phyloP scores from a whole-genome alignment of 495 filamentous ascomycete species.

The Pyronema omphalodes region DNA sequence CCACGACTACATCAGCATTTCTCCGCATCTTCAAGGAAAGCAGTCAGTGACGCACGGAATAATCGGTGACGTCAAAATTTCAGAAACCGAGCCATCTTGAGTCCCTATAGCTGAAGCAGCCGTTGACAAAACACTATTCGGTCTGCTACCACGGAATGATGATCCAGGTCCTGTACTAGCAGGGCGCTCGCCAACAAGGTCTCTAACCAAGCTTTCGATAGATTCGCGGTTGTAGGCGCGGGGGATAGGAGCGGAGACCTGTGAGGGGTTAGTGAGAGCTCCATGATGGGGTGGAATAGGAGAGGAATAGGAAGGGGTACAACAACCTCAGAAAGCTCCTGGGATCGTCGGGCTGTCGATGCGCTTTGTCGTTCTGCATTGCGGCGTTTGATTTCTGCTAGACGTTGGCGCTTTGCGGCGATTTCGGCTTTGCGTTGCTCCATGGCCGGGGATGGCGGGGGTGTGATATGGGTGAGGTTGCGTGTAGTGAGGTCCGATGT shows the following conservation, averaged over 20 bases:
- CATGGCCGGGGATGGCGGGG: constrained; percentile 27
- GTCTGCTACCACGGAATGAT: constrained; percentile 54
- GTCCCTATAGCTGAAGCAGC: constrained; percentile 12
- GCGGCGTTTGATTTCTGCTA: constrained; percentile 87
- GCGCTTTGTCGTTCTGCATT: constrained; percentile 24
- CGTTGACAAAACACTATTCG: constrained; percentile 51
- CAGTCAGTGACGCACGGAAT: constrained; percentile 11
- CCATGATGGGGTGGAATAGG: constrained; percentile 16
- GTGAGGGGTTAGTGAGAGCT: constrained; percentile 7
- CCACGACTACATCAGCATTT: not conserved
- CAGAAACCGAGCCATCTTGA: constrained; percentile 6
- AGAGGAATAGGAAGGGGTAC: no score
- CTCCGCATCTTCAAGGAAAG: not conserved
- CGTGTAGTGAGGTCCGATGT: not conserved
- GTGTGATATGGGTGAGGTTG: not conserved
- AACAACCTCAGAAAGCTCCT: constrained; percentile 31
- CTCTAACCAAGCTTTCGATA: constrained; percentile 65
- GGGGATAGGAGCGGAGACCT: constrained; percentile 30
- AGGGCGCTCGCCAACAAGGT: constrained; percentile 59
- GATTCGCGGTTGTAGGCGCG: constrained; percentile 56
- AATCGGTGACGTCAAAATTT: constrained; percentile 15
- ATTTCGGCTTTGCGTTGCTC: constrained; percentile 88
- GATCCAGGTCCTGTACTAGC: constrained; percentile 51
- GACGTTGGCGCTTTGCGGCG: constrained; percentile 77
- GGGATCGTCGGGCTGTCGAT: constrained; percentile 23